Evolutionary conservation across 176 grass and related monocot species (phyloP).

Genomic region (Eragrostis curvula): DNA sequence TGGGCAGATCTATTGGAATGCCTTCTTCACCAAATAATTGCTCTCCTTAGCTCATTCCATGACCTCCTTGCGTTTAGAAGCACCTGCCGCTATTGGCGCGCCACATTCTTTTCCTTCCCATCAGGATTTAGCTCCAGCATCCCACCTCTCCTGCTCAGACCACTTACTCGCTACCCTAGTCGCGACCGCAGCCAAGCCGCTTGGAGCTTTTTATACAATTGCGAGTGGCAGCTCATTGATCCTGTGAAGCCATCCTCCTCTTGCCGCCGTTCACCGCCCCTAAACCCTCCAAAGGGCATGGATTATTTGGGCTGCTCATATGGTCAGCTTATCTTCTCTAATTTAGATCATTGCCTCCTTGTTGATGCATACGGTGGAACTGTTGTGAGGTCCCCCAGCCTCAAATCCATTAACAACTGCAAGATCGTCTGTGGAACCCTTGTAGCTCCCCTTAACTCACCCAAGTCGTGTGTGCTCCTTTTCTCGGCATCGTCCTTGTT

Average conservation of each 20-base stretch:
- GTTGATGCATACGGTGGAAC: no score
- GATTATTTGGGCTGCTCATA: slow-evolving; percentile 51
- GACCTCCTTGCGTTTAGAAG: slow-evolving; percentile 47
- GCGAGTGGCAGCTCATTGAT: no score
- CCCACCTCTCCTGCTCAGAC: slow-evolving; percentile 50
- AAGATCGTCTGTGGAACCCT: slow-evolving; percentile 40
- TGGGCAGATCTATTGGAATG: slow-evolving; percentile 39
- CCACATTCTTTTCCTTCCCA: slow-evolving; percentile 25
- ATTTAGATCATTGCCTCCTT: slow-evolving; percentile 16
- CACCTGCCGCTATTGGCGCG: slow-evolving; percentile 58
- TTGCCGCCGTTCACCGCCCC: no score
- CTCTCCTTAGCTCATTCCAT: slow-evolving; percentile 53
- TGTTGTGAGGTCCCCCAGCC: slow-evolving; percentile 38
- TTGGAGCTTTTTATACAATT: neutral
- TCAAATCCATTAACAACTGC: neutral
- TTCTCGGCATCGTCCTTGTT: slow-evolving; percentile 31
- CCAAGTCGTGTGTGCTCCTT: slow-evolving; percentile 45
- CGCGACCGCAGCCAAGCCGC: neutral
- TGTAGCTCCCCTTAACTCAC: slow-evolving; percentile 42
- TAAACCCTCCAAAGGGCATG: no score
- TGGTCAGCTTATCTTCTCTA: slow-evolving; percentile 53
- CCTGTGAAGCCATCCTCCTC: no score
- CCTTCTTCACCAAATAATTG: slow-evolving; percentile 48
- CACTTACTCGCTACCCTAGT: neutral
- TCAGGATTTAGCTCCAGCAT: slow-evolving; percentile 12